Conservation (phyloP, 495 filamentous ascomycete genomes). For the Aspergillus sparsus region DNA sequence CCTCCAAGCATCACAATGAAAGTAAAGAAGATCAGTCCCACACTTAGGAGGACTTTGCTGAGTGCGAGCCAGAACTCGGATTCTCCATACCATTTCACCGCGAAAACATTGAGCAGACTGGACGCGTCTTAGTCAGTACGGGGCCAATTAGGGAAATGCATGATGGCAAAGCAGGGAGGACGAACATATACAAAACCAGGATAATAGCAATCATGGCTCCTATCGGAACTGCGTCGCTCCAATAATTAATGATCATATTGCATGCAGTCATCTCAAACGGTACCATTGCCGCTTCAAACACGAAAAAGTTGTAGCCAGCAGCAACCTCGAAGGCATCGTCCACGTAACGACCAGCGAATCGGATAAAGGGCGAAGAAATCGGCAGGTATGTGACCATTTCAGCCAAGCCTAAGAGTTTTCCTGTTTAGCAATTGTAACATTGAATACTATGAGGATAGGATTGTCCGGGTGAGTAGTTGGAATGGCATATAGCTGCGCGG, state of each 20-base stretch:
- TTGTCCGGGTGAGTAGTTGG: neutral
- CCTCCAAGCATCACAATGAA: conserved; percentile 75
- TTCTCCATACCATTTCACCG: conserved; percentile 75
- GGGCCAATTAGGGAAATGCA: neutral
- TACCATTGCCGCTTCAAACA: conserved; percentile 53
- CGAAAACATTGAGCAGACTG: conserved; percentile 56
- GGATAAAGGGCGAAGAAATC: conserved; percentile 79
- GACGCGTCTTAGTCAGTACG: neutral
- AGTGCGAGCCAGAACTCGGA: conserved; percentile 72
- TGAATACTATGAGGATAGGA: conserved; percentile 5
- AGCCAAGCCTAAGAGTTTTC: conserved; percentile 54
- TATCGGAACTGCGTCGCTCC: conserved; percentile 48
- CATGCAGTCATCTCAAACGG: conserved; percentile 49
- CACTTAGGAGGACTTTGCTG: conserved; percentile 70
- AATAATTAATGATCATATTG: conserved; percentile 49
- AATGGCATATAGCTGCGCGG: conserved; percentile 11
- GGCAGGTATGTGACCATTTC: conserved; percentile 85
- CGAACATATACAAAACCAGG: conserved; percentile 49
- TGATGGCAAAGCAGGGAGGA: conserved; percentile 29
- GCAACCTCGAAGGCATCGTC: conserved; percentile 64
- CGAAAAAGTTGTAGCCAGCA: conserved; percentile 72
- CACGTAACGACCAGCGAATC: conserved; percentile 77
- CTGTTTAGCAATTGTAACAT: conserved; percentile 21
- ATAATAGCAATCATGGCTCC: conserved; percentile 47
- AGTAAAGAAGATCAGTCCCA: conserved; percentile 68